These are phyloP conservation scores for Xylariaceae sp. DNA, from an alignment of 2,329 filamentous ascomycete genomes.

Conservation along the genomic window DNA sequence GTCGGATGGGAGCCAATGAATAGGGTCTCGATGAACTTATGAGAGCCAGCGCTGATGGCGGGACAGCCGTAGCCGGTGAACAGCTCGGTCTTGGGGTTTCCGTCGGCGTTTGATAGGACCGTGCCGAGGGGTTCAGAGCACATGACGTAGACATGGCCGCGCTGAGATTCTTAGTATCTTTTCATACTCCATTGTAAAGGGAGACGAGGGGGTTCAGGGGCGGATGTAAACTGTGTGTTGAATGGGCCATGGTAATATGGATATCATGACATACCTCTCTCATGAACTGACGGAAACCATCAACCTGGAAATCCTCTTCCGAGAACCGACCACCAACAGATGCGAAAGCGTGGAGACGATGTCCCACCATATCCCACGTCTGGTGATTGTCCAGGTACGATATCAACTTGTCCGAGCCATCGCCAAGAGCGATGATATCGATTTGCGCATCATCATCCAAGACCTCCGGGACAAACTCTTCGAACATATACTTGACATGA, in stretches of 20 bases:
- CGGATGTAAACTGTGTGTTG: too few species aligned
- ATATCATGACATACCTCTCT: slow-evolving; percentile 39
- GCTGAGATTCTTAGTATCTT: slow-evolving; percentile 35
- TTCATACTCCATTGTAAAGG: background rate
- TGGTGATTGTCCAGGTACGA: slow-evolving; percentile 52
- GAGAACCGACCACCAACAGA: slow-evolving; percentile 45
- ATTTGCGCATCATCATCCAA: slow-evolving; percentile 49
- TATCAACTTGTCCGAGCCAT: slow-evolving; percentile 55
- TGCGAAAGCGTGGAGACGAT: slow-evolving; percentile 44
- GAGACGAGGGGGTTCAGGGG: background rate
- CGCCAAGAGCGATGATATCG: slow-evolving; percentile 66
- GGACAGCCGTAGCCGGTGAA: slow-evolving; percentile 55
- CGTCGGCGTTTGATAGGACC: slow-evolving; percentile 48
- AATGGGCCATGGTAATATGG: too few species aligned
- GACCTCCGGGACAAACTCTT: slow-evolving; percentile 51
- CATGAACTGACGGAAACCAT: slow-evolving; percentile 46
- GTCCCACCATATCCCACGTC: slow-evolving; percentile 44
- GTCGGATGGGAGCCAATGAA: slow-evolving; percentile 49
- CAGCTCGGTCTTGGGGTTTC: slow-evolving; percentile 38
- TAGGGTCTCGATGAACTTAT: slow-evolving; percentile 54
- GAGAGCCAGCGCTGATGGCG: slow-evolving; percentile 63
- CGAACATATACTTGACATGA: slow-evolving; percentile 65
- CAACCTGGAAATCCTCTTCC: slow-evolving; percentile 37
- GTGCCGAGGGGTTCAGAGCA: slow-evolving; percentile 47
- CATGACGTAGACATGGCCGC: slow-evolving; percentile 56